Percentiles rank a stretch among this genome's conserved stretches.
phyloP scores from a whole-genome alignment of 108 stramenopile species.

The Tribonema minus region DNA sequence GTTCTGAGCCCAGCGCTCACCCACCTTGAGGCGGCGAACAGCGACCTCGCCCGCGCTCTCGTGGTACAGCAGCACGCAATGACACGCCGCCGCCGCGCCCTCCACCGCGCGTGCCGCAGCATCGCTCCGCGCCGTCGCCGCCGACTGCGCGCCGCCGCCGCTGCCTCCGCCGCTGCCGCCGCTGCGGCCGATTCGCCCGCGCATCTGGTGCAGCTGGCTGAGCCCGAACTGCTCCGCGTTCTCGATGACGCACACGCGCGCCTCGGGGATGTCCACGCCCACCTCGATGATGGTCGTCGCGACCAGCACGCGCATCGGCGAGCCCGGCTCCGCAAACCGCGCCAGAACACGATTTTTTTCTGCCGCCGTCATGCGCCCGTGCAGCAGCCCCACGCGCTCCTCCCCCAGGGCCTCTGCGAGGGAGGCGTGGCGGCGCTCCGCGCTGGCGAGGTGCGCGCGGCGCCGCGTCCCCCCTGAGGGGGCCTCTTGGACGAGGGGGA shows the following conservation, averaged over 20 bases:
- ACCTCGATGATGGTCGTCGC: constrained; percentile 90
- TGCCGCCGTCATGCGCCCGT: constrained; percentile 63
- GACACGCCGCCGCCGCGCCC: background rate
- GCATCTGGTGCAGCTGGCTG: constrained; percentile 84
- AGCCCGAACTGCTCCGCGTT: constrained; percentile 87
- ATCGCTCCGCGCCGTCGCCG: background rate
- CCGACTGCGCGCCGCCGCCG: background rate
- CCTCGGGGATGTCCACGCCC: constrained; percentile 40
- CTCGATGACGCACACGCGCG: constrained; percentile 65
- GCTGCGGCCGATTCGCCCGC: constrained; percentile 87
- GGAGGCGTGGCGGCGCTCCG: constrained; percentile 13
- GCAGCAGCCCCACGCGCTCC: constrained; percentile 41
- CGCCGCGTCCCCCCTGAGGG: background rate
- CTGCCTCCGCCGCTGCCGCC: background rate
- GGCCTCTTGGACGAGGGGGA: constrained; percentile 18
- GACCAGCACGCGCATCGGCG: constrained; percentile 65
- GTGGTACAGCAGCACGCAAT: background rate
- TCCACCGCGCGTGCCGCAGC: background rate
- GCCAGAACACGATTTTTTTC: constrained; percentile 34
- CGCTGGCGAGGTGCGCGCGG: constrained; percentile 8
- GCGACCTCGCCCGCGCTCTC: no score
- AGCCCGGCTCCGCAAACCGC: constrained; percentile 68
- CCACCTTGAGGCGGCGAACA: no score
- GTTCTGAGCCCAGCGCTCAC: no score
- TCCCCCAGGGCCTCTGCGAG: constrained; percentile 6